phyloP scores from a whole-genome alignment of 371 early-diverging fungal species.

The Catenaria anguillulae region DNA sequence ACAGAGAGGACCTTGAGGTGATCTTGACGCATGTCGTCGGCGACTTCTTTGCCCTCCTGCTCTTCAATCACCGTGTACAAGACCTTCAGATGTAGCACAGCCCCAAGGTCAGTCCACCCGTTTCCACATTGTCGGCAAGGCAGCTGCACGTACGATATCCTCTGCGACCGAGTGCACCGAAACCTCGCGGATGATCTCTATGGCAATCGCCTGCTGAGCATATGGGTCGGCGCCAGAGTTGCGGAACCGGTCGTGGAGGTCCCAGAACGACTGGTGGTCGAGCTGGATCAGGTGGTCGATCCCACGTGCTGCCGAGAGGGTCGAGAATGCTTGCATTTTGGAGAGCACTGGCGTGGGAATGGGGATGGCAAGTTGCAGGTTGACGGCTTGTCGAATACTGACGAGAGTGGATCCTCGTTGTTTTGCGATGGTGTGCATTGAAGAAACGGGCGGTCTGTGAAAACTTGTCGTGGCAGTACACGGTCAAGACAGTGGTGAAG shows the following conservation, averaged over 20 bases:
- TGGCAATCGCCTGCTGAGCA: background rate
- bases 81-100: too few species aligned
- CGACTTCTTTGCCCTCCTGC: background rate
- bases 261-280: constrained; percentile 4
- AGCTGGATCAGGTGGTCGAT: constrained; percentile 1
- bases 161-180: background rate
- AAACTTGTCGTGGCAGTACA: too few species aligned
- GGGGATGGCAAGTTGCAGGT: too few species aligned
- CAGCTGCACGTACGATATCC: background rate
- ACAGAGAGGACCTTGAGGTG: background rate
- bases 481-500: too few species aligned
- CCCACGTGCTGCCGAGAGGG: too few species aligned
- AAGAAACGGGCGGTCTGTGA: too few species aligned
- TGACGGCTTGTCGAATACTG: too few species aligned
- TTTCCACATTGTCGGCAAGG: too few species aligned
- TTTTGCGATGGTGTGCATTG: too few species aligned
- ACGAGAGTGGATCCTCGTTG: too few species aligned
- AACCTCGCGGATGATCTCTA: constrained; percentile 2
- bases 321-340: constrained; percentile 1
- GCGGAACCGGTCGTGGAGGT: background rate
- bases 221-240: background rate
- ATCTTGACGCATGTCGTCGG: background rate
- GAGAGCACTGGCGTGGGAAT: background rate
- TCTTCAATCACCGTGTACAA: background rate
- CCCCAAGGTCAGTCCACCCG: too few species aligned